Percentiles rank a stretch among this genome's conserved stretches.
Conservation (phyloP, 345 rosid genomes). For the Pistacia vera region DNA sequence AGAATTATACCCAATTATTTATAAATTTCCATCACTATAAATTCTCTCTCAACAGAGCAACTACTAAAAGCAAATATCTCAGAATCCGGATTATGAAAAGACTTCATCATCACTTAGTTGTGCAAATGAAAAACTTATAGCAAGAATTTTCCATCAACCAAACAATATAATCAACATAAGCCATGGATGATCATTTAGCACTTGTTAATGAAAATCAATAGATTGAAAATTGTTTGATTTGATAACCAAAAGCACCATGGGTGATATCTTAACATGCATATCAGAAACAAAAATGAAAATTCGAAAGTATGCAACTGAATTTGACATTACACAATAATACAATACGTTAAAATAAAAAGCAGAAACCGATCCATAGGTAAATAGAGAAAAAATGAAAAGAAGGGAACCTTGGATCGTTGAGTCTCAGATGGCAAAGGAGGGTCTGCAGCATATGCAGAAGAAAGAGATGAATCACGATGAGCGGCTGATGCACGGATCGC, state of each 20-base stretch:
- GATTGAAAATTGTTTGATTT: not conserved
- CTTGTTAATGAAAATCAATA: not conserved
- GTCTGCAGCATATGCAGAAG: conserved; percentile 40
- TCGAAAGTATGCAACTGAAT: too few relatives aligned
- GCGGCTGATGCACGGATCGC: conserved; percentile 76
- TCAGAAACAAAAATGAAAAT: too few relatives aligned
- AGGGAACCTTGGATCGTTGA: conserved; percentile 58
- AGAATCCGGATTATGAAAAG: not conserved
- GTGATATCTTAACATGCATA: too few relatives aligned
- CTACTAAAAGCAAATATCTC: not conserved
- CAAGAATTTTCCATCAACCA: not conserved
- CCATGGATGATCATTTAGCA: not conserved
- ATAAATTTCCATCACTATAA: too few relatives aligned
- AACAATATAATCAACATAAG: not conserved
- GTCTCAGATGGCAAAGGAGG: conserved; percentile 24
- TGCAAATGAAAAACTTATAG: not conserved
- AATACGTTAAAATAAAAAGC: too few relatives aligned
- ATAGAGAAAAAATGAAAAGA: not conserved
- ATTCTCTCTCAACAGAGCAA: not conserved
- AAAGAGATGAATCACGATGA: conserved; percentile 50
- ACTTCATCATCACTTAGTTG: not conserved
- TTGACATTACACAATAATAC: too few relatives aligned
- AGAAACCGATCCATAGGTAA: not conserved
- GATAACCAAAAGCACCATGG: too few relatives aligned
- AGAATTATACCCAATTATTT: not conserved